Conservation (phyloP, 352 stramenopile species). For the Thalassiosira delicatula region DNA sequence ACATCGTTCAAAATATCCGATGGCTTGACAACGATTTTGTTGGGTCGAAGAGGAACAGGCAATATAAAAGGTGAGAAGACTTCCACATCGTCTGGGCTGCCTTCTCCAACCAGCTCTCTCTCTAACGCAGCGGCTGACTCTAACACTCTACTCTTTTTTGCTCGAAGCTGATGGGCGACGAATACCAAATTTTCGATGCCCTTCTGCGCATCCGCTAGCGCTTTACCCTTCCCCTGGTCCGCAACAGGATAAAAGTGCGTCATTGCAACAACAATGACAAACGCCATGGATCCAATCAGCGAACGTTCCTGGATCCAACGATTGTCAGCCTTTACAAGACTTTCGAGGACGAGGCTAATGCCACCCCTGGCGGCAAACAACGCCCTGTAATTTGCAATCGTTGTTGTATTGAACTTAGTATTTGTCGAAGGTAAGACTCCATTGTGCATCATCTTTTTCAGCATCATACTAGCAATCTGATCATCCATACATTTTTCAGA, state of each 20-base stretch:
- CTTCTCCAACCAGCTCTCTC: not conserved
- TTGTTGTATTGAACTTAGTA: not conserved
- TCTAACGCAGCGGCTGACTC: no score
- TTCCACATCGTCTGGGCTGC: not conserved
- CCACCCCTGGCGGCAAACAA: not conserved
- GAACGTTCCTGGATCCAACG: not conserved
- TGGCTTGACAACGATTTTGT: not conserved
- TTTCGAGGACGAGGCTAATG: not conserved
- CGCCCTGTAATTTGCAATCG: not conserved
- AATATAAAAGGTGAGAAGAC: not conserved
- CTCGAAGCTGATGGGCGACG: not conserved
- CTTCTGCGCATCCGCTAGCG: not conserved
- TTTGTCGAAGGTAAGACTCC: not conserved
- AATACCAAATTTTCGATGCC: not conserved
- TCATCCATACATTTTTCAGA: not conserved
- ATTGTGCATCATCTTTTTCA: not conserved
- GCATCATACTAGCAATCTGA: not conserved
- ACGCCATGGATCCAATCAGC: not conserved
- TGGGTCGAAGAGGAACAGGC: not conserved
- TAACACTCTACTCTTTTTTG: conserved; percentile 6
- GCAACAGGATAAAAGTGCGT: conserved; percentile 10
- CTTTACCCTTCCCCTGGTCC: not conserved
- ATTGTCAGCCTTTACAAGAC: not conserved
- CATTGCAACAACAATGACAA: not conserved
- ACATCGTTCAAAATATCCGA: not conserved